Conservation (phyloP, 192 early-diverging fungal species). For the Coemansia sp. region DNA sequence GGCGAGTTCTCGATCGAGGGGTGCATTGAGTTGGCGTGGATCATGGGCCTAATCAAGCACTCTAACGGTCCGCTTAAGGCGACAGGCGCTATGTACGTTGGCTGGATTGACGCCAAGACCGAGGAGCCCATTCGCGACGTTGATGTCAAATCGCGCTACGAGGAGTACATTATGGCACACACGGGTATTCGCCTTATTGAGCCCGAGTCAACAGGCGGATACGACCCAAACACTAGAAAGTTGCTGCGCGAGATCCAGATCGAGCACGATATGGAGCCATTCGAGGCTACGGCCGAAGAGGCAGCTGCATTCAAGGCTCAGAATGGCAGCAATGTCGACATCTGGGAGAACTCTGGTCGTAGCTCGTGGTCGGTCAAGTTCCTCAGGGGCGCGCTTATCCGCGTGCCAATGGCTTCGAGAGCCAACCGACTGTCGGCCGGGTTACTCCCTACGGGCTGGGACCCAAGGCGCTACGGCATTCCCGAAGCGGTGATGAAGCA, state of each 20-base stretch:
- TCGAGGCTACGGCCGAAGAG: constrained; percentile 87
- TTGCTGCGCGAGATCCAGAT: constrained; percentile 89
- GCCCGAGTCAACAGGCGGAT: constrained; percentile 80
- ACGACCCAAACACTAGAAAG: constrained; percentile 86
- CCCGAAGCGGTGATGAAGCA: constrained; percentile 90
- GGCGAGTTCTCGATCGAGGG: constrained; percentile 62
- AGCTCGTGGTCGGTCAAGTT: constrained; percentile 79
- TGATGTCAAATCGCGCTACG: constrained; percentile 92
- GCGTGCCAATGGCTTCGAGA: constrained; percentile 88
- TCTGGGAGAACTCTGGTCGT: constrained; percentile 51
- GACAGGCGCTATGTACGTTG: constrained; percentile 72
- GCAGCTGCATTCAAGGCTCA: constrained; percentile 82
- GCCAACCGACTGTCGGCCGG: constrained; percentile 83
- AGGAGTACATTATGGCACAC: constrained; percentile 88
- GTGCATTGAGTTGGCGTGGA: constrained; percentile 96
- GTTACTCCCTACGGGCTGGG: constrained; percentile 92
- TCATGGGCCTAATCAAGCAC: constrained; percentile 94
- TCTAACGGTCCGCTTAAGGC: constrained; percentile 79
- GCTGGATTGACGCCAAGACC: constrained; percentile 90
- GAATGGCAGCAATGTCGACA: constrained; percentile 79
- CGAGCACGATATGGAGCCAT: constrained; percentile 84
- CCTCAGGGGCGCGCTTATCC: constrained; percentile 85
- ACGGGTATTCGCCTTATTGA: constrained; percentile 93
- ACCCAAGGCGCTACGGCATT: constrained; percentile 87
- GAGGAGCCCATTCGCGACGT: constrained; percentile 83